These are phyloP conservation scores for Thyridium curvatum DNA, from an alignment of 2,329 filamentous ascomycete species.

Conservation along the genomic window DNA sequence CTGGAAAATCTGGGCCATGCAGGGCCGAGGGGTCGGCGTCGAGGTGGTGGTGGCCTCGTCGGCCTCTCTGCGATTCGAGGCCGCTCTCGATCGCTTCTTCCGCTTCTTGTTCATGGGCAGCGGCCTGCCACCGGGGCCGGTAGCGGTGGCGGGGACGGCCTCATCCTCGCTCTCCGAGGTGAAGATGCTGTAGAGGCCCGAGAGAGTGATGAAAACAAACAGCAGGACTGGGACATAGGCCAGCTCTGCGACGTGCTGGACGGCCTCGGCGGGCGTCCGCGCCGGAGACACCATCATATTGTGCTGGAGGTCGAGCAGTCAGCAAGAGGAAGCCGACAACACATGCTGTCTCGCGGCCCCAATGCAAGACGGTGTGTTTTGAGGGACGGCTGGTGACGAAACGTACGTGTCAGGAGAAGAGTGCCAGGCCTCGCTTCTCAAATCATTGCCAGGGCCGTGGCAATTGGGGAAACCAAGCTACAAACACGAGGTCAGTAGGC, in stretches of 20 bases:
- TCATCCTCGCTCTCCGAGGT: constrained; percentile 43
- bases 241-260: constrained; percentile 41
- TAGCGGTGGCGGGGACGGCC: constrained; percentile 40
- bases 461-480: constrained; percentile 3
- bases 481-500: constrained; percentile 2
- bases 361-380: not conserved
- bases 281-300: constrained; percentile 13
- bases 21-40: too few relatives aligned
- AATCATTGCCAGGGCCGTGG: constrained; percentile 7
- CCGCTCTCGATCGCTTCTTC: constrained; percentile 42
- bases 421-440: not conserved
- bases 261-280: constrained; percentile 28
- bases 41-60: too few relatives aligned
- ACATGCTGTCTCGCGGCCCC: not conserved
- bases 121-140: constrained; percentile 84
- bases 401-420: not conserved
- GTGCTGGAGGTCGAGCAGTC: constrained; percentile 5
- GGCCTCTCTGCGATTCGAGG: constrained; percentile 18
- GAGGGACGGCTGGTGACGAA: not conserved
- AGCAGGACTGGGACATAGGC: constrained; percentile 48
- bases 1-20: too few relatives aligned
- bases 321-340: constrained; percentile 1
- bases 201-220: constrained; percentile 41
- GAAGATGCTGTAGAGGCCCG: constrained; percentile 46
- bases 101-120: constrained; percentile 60